These are phyloP conservation scores for Physcomitrium patens DNA, from an alignment of 225 moss, liverwort and hornwort species.

Conservation along the genomic window DNA sequence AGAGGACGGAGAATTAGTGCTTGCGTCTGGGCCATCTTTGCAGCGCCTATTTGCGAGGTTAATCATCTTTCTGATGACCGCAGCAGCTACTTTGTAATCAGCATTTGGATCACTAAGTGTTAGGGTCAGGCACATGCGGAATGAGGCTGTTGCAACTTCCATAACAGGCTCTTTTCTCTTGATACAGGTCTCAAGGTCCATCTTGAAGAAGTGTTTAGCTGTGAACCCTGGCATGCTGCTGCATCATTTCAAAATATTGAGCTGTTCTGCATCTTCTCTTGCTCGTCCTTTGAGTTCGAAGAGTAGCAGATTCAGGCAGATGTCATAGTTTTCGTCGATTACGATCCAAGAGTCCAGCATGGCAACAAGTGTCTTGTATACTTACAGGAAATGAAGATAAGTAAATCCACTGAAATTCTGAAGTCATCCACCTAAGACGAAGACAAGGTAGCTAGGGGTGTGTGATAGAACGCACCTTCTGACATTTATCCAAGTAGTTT, in stretches of 20 bases:
- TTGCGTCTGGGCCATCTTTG: slow-evolving; percentile 75
- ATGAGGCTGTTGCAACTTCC: slow-evolving; percentile 68
- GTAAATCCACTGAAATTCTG: slow-evolving; percentile 21
- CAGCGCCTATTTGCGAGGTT: slow-evolving; percentile 61
- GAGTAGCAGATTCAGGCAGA: slow-evolving; percentile 54
- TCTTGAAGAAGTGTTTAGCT: slow-evolving; percentile 68
- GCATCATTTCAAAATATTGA: slow-evolving; percentile 69
- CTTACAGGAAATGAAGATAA: slow-evolving; percentile 42
- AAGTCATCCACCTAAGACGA: slow-evolving; percentile 6
- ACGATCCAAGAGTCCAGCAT: slow-evolving; percentile 43
- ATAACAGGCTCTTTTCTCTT: slow-evolving; percentile 41
- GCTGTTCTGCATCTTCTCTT: slow-evolving; percentile 64
- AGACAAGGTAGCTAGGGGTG: slow-evolving; percentile 4
- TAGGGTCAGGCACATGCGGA: slow-evolving; percentile 61
- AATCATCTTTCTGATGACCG: slow-evolving; percentile 72
- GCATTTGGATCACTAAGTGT: slow-evolving; percentile 54
- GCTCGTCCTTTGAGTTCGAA: slow-evolving; percentile 70
- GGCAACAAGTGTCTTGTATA: slow-evolving; percentile 65
- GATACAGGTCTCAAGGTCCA: slow-evolving; percentile 50
- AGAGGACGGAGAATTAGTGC: not conserved
- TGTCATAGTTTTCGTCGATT: slow-evolving; percentile 47
- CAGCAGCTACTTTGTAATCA: slow-evolving; percentile 65
- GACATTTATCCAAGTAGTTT: slow-evolving; percentile 73
- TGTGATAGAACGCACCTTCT: slow-evolving; percentile 52
- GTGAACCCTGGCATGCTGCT: slow-evolving; percentile 63